phyloP scores from a whole-genome alignment of 176 grass and related monocot genomes.

The Melocanna baccifera region DNA sequence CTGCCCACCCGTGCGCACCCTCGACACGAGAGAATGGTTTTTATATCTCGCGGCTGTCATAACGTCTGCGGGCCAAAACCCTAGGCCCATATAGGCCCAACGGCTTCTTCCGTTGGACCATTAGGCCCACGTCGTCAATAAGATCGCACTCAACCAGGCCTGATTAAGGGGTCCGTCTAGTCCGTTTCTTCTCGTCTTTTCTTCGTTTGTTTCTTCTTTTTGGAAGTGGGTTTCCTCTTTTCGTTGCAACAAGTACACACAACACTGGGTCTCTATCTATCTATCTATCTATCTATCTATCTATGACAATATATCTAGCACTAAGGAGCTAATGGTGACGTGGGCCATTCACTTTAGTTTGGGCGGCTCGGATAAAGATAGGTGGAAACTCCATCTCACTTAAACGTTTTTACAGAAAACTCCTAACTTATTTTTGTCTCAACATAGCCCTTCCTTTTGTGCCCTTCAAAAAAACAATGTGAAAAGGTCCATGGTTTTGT shows the following conservation, averaged over 20 bases:
- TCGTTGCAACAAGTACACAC: background rate
- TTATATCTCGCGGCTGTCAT: background rate
- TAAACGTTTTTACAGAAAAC: too few species aligned
- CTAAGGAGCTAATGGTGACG: too few species aligned
- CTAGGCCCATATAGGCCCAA: background rate
- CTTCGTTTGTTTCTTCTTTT: too few species aligned
- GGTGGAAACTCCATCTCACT: too few species aligned
- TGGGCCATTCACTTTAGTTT: too few species aligned
- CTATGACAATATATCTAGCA: too few species aligned
- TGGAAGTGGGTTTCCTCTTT: background rate
- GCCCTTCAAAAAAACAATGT: too few species aligned
- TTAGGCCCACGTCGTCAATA: background rate
- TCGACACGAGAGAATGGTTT: background rate
- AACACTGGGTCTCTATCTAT: background rate
- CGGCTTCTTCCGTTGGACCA: accelerated
- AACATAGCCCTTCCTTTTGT: too few species aligned
- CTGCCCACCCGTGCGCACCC: background rate
- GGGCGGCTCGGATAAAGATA: too few species aligned
- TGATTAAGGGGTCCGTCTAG: background rate
- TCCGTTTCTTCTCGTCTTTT: background rate
- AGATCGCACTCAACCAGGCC: background rate
- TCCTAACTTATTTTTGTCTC: too few species aligned
- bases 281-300: too few species aligned
- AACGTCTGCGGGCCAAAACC: background rate
- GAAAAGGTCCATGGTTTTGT: too few species aligned